phyloP scores from a whole-genome alignment of 2,329 filamentous ascomycete species.

The Trichoderma atrobrunneum region DNA sequence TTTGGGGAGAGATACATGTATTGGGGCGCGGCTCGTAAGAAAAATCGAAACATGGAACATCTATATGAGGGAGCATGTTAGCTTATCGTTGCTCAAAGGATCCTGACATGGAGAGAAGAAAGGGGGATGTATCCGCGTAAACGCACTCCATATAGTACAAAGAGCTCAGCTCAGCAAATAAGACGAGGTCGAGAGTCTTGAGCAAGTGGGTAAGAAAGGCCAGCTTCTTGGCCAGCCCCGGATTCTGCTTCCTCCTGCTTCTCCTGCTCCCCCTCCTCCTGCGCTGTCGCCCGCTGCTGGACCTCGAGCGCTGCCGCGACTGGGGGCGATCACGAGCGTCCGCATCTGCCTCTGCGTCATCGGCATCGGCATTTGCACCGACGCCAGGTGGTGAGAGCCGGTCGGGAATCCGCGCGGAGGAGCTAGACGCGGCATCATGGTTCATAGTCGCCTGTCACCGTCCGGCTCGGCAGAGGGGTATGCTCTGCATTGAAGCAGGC shows the following conservation, averaged over 20 bases:
- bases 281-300: conserved; percentile 31
- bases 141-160: conserved; percentile 68
- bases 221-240: conserved; percentile 54
- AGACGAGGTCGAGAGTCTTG: conserved; percentile 58
- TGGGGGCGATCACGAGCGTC: conserved; percentile 9
- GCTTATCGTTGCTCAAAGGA: background rate
- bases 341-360: conserved; percentile 1
- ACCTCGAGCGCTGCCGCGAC: conserved; percentile 21
- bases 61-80: conserved; percentile 36
- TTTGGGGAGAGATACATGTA: conserved; percentile 64
- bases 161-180: conserved; percentile 62
- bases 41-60: conserved; percentile 62
- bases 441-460: conserved; percentile 47
- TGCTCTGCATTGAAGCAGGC: conserved; percentile 20
- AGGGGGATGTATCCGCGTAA: background rate
- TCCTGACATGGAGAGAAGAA: background rate
- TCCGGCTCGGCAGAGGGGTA: conserved; percentile 30
- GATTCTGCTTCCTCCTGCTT: conserved; percentile 38
- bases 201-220: conserved; percentile 60
- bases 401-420: conserved; percentile 35
- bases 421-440: conserved; percentile 47
- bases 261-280: conserved; percentile 39
- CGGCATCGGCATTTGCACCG: conserved; percentile 20
- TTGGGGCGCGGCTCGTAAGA: conserved; percentile 58
- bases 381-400: conserved; percentile 18